phyloP scores from a whole-genome alignment of 2,329 filamentous ascomycete genomes.

The Colletotrichum spinosum region DNA sequence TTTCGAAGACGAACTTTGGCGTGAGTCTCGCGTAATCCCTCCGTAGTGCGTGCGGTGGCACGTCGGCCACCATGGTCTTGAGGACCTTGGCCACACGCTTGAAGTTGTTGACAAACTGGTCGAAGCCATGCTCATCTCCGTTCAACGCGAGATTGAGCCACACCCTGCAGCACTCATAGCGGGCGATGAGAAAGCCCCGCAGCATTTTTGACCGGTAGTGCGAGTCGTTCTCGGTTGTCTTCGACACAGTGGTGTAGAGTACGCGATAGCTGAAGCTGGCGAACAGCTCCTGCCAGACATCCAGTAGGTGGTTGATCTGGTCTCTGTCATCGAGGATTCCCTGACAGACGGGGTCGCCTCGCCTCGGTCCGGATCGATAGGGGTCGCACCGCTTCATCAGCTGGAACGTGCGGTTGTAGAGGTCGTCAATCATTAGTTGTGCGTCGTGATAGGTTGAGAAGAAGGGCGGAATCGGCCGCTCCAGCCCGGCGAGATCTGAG shows the following conservation, averaged over 20 bases:
- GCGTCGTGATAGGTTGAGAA: conserved; percentile 43
- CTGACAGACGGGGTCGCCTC: conserved; percentile 1
- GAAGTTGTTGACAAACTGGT: conserved; percentile 26
- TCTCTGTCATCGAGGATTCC: conserved; percentile 4
- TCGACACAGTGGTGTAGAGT: conserved; percentile 44
- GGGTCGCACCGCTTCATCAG: conserved; percentile 46
- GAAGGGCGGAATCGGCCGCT: conserved; percentile 22
- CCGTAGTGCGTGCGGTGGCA: not conserved
- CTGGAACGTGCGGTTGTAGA: conserved; percentile 44
- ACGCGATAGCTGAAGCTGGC: conserved; percentile 47
- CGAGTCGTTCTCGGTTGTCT: conserved; percentile 40
- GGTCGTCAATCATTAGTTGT: conserved; percentile 46
- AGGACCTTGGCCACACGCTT: conserved; percentile 10
- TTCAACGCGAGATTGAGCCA: conserved; percentile 49
- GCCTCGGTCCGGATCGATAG: conserved; percentile 41
- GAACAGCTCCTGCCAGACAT: conserved; percentile 26
- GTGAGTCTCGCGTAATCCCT: not conserved
- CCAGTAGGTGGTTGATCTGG: conserved; percentile 19
- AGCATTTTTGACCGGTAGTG: conserved; percentile 16
- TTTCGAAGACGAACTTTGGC: conserved; percentile 31
- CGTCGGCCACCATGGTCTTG: not conserved
- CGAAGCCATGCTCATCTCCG: conserved; percentile 28
- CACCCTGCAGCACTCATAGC: conserved; percentile 32
- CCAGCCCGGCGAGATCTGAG: conserved; percentile 37
- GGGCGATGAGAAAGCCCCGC: conserved; percentile 15